Conservation (phyloP, 1,284 basidiomycete genomes). For the Rhodotorula glutinis region DNA sequence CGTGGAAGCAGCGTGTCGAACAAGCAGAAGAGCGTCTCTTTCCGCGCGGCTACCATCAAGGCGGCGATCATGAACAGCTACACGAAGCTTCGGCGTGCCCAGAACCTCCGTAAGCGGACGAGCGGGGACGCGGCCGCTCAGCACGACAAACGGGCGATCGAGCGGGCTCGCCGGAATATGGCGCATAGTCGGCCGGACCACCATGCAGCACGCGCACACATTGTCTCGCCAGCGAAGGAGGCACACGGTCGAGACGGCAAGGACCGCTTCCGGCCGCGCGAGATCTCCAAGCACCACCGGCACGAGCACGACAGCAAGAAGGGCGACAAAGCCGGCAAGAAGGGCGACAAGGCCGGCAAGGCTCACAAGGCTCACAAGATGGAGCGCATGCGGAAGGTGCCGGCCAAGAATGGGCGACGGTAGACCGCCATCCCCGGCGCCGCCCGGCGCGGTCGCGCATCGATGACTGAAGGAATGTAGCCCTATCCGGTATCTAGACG, state of each 20-base stretch:
- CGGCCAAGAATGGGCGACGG: no score
- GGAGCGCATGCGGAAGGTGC: no score
- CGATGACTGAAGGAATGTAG: no score
- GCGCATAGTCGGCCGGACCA: background rate
- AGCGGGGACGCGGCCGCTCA: no score
- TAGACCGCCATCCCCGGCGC: no score
- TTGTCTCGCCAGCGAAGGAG: background rate
- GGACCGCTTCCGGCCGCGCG: conserved; percentile 1
- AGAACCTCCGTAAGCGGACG: no score
- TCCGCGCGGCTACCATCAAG: background rate
- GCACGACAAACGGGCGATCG: background rate
- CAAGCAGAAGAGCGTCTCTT: conserved; percentile 1
- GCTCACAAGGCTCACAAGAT: no score
- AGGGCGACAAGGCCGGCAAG: no score
- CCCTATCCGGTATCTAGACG: no score
- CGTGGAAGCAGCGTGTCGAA: background rate
- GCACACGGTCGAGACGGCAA: background rate
- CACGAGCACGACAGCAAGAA: background rate
- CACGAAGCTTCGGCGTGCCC: background rate
- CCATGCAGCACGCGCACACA: background rate
- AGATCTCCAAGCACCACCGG: background rate
- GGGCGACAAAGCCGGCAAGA: background rate
- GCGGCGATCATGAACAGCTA: background rate
- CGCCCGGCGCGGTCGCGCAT: no score
- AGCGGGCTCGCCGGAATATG: background rate